Evolutionary conservation across 2,329 filamentous ascomycete species (phyloP).

Genomic region (Claviceps quebecensis): DNA sequence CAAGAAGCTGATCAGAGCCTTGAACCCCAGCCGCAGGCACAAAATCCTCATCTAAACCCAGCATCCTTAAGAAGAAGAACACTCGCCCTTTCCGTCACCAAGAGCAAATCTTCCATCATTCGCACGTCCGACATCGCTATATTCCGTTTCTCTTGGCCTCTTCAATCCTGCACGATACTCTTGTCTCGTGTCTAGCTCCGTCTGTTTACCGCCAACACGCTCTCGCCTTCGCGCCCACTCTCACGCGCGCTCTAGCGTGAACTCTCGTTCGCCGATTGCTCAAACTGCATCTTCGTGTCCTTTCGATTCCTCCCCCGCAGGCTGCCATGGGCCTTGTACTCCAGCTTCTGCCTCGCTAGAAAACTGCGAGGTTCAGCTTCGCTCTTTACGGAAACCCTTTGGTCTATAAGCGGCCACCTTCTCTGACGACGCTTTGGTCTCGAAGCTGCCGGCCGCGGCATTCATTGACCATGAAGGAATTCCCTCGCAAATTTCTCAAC

Average conservation of each 20-base stretch:
- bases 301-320: not conserved
- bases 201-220: not conserved
- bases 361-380: conserved; percentile 14
- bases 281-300: not conserved
- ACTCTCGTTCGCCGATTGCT: not conserved
- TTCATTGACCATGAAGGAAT: conserved; percentile 31
- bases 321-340: conserved; percentile 18
- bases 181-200: not conserved
- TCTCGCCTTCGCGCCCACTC: not conserved
- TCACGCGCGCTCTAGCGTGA: not conserved
- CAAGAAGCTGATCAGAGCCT: not conserved
- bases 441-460: not conserved
- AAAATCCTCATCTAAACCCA: not conserved
- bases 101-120: not conserved
- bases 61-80: not conserved
- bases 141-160: not conserved
- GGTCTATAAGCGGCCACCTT: not conserved
- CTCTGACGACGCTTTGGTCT: not conserved
- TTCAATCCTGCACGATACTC: not conserved
- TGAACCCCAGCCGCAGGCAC: not conserved
- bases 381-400: not conserved
- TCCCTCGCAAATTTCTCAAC: conserved; percentile 54
- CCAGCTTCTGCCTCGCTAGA: conserved; percentile 19
- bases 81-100: not conserved
- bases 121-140: not conserved